Conservation (phyloP, 2,329 filamentous ascomycete species). For the Claviceps citrina region DNA sequence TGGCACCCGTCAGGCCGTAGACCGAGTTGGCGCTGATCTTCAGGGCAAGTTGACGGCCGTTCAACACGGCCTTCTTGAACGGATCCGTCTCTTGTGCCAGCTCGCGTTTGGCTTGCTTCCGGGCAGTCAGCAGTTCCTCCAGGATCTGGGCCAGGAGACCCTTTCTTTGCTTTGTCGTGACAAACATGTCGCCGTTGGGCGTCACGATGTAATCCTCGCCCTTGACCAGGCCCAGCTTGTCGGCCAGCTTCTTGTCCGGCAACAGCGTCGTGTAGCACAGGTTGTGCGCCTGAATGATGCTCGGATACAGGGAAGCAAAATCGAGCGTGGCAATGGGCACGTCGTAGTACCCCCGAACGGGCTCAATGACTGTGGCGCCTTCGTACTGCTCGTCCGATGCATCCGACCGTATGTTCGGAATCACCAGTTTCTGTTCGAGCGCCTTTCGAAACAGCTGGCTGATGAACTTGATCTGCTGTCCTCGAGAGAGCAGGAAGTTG, state of each 20-base stretch:
- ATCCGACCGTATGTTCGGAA: constrained; percentile 67
- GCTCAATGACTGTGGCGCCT: constrained; percentile 95
- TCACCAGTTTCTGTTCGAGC: constrained; percentile 79
- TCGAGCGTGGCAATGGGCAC: constrained; percentile 92
- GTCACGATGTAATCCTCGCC: constrained; percentile 95
- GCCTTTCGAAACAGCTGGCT: constrained; percentile 95
- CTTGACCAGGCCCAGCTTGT: constrained; percentile 62
- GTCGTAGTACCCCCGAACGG: constrained; percentile 81
- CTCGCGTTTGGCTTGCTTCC: constrained; percentile 90
- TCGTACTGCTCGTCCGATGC: constrained; percentile 78
- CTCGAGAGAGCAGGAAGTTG: constrained; percentile 79
- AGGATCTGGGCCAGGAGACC: constrained; percentile 88
- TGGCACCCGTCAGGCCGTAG: constrained; percentile 92
- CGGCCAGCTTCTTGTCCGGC: constrained; percentile 47
- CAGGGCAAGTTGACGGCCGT: constrained; percentile 88
- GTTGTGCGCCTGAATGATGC: constrained; percentile 98
- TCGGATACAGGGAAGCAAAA: constrained; percentile 96
- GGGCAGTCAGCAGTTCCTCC: constrained; percentile 76
- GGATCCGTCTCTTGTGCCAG: constrained; percentile 77
- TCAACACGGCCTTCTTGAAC: constrained; percentile 95
- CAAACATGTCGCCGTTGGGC: constrained; percentile 86
- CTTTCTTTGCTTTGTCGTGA: constrained; percentile 75
- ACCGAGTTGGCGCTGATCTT: constrained; percentile 97
- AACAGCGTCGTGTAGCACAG: constrained; percentile 92
- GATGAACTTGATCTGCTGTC: constrained; percentile 95